phyloP scores from a whole-genome alignment of 176 grass and related monocot genomes.

The Musa acuminata region DNA sequence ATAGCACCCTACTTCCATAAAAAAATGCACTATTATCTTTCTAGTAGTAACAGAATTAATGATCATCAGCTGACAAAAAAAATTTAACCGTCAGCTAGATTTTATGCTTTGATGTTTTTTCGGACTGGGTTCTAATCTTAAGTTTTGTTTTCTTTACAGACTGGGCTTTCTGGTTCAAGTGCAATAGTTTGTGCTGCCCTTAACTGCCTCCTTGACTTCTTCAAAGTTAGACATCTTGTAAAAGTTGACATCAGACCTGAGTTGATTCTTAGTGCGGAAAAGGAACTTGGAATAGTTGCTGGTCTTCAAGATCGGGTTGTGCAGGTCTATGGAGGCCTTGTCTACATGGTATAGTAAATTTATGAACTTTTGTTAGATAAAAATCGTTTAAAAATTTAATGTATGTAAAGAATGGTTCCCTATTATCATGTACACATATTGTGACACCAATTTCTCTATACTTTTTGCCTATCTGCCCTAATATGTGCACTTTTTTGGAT shows the following conservation, averaged over 20 bases:
- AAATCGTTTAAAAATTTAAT: neutral
- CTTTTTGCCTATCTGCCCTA: neutral
- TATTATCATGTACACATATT: neutral
- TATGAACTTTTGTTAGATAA: neutral
- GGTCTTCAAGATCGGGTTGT: slow-evolving; percentile 77
- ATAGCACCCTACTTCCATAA: neutral
- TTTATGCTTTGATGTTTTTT: neutral
- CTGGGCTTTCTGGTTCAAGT: slow-evolving; percentile 80
- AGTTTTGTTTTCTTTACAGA: slow-evolving; percentile 25
- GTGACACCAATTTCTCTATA: neutral
- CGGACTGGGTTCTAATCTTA: slow-evolving; percentile 30
- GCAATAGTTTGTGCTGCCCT: slow-evolving; percentile 80
- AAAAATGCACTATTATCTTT: neutral
- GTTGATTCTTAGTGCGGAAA: slow-evolving; percentile 62
- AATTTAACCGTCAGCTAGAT: neutral
- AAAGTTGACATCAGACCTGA: slow-evolving; percentile 64
- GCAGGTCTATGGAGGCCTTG: slow-evolving; percentile 73
- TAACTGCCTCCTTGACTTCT: slow-evolving; percentile 81
- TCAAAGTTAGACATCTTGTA: slow-evolving; percentile 48
- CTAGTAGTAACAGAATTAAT: neutral
- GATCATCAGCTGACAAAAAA: neutral
- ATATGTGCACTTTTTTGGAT: neutral
- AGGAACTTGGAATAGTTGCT: slow-evolving; percentile 83
- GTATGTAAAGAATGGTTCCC: neutral
- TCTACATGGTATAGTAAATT: slow-evolving; percentile 45